phyloP scores from a whole-genome alignment of 2,329 filamentous ascomycete genomes.

The Nemania sp. region DNA sequence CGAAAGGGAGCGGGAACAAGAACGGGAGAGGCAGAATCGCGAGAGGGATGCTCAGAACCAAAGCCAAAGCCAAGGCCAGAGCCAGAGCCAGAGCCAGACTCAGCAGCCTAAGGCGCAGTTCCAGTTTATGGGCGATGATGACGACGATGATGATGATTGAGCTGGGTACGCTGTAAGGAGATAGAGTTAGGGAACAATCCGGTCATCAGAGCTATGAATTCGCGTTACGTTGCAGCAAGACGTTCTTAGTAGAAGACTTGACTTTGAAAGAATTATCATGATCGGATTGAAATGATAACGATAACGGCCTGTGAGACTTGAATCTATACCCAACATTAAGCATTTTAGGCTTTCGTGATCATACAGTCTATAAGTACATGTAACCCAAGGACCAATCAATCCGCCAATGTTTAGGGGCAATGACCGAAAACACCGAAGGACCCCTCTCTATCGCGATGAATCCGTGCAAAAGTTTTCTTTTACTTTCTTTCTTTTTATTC shows the following conservation, averaged over 20 bases:
- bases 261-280: no score
- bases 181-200: no score
- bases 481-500: no score
- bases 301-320: neutral
- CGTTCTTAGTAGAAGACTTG: no score
- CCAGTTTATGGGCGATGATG: constrained; percentile 57
- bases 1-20: constrained; percentile 52
- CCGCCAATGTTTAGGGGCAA: no score
- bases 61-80: neutral
- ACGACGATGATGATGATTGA: constrained; percentile 49
- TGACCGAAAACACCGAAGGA: no score
- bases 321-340: constrained; percentile 6
- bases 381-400: constrained; percentile 19
- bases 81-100: neutral
- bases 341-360: constrained; percentile 16
- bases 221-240: no score
- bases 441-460: no score
- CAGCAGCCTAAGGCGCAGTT: constrained; percentile 52
- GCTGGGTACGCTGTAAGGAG: no score
- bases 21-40: constrained; percentile 27
- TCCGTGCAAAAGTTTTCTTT: no score
- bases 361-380: constrained; percentile 29
- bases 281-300: no score
- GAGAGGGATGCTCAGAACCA: constrained; percentile 42
- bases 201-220: no score